Evolutionary conservation across 768 basidiomycete species (phyloP).

Genomic region (Xerocomus potaroensis): DNA sequence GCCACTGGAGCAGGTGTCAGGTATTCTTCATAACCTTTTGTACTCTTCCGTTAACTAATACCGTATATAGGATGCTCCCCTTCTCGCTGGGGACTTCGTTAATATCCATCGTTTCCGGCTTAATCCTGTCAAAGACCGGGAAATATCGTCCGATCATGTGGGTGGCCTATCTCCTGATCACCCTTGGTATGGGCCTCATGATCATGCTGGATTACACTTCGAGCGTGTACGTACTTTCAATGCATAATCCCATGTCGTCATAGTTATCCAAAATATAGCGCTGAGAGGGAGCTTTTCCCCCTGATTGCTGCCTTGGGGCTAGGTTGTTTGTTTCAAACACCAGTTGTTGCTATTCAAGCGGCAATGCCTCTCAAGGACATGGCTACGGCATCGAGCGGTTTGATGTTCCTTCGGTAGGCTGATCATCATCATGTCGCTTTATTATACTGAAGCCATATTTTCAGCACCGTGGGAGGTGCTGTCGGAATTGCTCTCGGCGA

Average conservation of each 20-base stretch:
- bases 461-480: slow-evolving; percentile 69
- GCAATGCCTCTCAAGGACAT: slow-evolving; percentile 87
- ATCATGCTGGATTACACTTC: slow-evolving; percentile 59
- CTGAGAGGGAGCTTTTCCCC: slow-evolving; percentile 58
- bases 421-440: not conserved
- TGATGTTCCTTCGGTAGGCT: slow-evolving; percentile 61
- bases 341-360: slow-evolving; percentile 73
- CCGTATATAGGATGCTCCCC: slow-evolving; percentile 56
- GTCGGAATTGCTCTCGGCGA: slow-evolving; percentile 72
- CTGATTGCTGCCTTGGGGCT: slow-evolving; percentile 63
- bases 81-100: slow-evolving; percentile 60
- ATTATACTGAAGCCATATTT: slow-evolving; percentile 2
- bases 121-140: slow-evolving; percentile 53
- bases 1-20: slow-evolving; percentile 66
- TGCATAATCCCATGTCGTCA: not conserved
- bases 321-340: slow-evolving; percentile 63
- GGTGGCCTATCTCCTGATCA: slow-evolving; percentile 50
- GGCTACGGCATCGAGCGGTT: slow-evolving; percentile 74
- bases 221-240: slow-evolving; percentile 18
- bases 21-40: slow-evolving; percentile 32
- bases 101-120: slow-evolving; percentile 53
- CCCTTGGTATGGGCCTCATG: slow-evolving; percentile 73
- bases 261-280: slow-evolving; percentile 36
- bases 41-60: not conserved
- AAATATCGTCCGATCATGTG: slow-evolving; percentile 62